Conservation (phyloP, 495 filamentous ascomycete species). For the Penicillium argentinense region DNA sequence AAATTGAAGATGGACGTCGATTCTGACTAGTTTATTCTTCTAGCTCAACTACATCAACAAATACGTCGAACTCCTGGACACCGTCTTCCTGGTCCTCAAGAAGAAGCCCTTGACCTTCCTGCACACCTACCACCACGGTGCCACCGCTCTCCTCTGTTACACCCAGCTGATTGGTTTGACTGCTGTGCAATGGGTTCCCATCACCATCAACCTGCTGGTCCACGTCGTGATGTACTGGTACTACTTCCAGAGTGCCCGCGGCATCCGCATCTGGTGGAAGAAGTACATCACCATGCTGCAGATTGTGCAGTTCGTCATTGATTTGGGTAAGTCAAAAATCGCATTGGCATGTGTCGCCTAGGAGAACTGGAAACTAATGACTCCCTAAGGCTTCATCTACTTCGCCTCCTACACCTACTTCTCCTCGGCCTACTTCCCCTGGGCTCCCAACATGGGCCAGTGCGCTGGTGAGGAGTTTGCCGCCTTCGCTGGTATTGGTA, state of each 20-base stretch:
- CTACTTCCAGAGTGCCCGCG: slow-evolving; percentile 61
- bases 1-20: no score
- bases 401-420: slow-evolving; percentile 96
- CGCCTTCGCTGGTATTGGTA: slow-evolving; percentile 87
- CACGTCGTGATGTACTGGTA: slow-evolving; percentile 74
- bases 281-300: slow-evolving; percentile 59
- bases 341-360: no score
- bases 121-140: slow-evolving; percentile 74
- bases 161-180: slow-evolving; percentile 69
- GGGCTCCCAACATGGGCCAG: slow-evolving; percentile 75
- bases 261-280: slow-evolving; percentile 62
- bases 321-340: slow-evolving; percentile 45
- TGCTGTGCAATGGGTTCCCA: slow-evolving; percentile 66
- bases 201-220: slow-evolving; percentile 65
- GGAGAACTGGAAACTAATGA: no score
- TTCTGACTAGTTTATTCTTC: no score
- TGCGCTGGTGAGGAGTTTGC: slow-evolving; percentile 98
- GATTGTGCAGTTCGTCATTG: slow-evolving; percentile 59
- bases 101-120: slow-evolving; percentile 79
- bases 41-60: slow-evolving; percentile 77
- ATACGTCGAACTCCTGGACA: slow-evolving; percentile 69
- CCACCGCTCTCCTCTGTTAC: slow-evolving; percentile 70
- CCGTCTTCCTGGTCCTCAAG: slow-evolving; percentile 70
- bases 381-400: slow-evolving; percentile 75
- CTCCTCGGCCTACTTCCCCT: slow-evolving; percentile 85